Base-by-base conservation (phyloP, 805 yeast species). In the Yarrowia deformans region DNA sequence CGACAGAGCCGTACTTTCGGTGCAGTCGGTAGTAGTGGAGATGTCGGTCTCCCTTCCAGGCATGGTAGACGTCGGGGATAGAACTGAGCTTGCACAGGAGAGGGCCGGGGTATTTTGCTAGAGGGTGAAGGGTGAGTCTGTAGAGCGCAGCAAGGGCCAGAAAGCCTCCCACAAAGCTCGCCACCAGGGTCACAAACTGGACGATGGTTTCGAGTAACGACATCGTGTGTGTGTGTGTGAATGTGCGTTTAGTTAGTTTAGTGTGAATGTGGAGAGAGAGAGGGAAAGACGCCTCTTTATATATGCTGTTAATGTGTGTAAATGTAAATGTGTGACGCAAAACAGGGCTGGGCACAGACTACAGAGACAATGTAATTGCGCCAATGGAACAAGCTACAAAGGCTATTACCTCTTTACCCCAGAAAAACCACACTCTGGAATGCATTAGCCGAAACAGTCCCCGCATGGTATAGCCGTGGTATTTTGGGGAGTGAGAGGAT, bases 11-110 rank as follows among this genome's bases (percentile, higher is more conserved):
- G 48, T 70, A 70, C 60, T 70, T 69, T 19, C 42, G 46, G 49
- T 70, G 71, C 19, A 60, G 68, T 34, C 42, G 68, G 39, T 63
- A 63, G 56, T 69, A 58, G 48, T 70, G 69, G 32, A 69, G 66
- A 40, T 70, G 72, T 35, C 72, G 54, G 46, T 70, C 72, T 12
- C 72, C 72, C 54, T 61, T 48, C 70, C 71, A 70, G 32, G 72
- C 71, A n/a, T 70, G 72, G 42, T 60, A 48, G 5, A 70, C 58
- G 12, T 70, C 72, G 2, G 71, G 71, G 13, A 70, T 48, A 7
- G 69, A 69, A 8, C 69, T 52, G 29, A 70, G 61, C 54, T 64
- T 69, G 67, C 64, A 56, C 29, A 70, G 32, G 3, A 69, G 69
- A n/a, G 72, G 72, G 19, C 72, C 72, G 13, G 72, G 72, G 60